Conservation (phyloP, 805 yeast species). For the Saccharomycopsis oosterbeekiorum region DNA sequence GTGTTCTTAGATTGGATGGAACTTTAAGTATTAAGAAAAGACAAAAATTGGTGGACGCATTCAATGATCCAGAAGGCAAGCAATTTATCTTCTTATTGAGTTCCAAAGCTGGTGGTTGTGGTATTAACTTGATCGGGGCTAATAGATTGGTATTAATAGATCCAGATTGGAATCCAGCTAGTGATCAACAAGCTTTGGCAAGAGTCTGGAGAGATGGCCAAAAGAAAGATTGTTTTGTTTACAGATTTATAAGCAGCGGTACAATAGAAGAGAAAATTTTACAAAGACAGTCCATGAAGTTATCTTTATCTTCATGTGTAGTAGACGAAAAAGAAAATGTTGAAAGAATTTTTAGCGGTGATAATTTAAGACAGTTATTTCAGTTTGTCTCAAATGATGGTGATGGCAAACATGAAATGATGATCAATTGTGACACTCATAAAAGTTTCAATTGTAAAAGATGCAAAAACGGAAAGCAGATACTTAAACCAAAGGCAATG, state of each 20-base stretch:
- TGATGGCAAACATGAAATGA: not conserved
- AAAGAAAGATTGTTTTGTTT: conserved; percentile 91
- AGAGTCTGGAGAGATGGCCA: conserved; percentile 99
- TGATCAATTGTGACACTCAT: conserved; percentile 79
- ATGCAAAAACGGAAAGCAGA: conserved; percentile 58
- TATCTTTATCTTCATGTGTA: conserved; percentile 88
- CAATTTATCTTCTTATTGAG: conserved; percentile 85
- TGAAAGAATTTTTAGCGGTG: conserved; percentile 82
- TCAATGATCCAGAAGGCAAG: conserved; percentile 80
- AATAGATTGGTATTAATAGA: conserved; percentile 81
- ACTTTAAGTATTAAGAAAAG: conserved; percentile 87
- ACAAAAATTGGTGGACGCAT: conserved; percentile 82
- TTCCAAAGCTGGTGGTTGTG: conserved; percentile 98
- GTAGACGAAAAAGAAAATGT: conserved; percentile 96
- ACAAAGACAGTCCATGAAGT: conserved; percentile 91
- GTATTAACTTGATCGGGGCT: conserved; percentile 94
- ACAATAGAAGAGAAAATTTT: conserved; percentile 93
- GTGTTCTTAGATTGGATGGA: conserved; percentile 79
- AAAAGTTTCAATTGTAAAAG: conserved; percentile 84
- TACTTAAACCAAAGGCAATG: conserved; percentile 68
- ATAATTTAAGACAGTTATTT: conserved; percentile 67
- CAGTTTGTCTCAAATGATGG: conserved; percentile 41
- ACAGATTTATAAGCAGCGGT: conserved; percentile 89
- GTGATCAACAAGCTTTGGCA: conserved; percentile 96
- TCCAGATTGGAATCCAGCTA: conserved; percentile 97